Evolutionary conservation across 225 moss, liverwort and hornwort species (phyloP), one percentile per base, ranked within the genome.

Genomic region (Bryum argenteum): DNA sequence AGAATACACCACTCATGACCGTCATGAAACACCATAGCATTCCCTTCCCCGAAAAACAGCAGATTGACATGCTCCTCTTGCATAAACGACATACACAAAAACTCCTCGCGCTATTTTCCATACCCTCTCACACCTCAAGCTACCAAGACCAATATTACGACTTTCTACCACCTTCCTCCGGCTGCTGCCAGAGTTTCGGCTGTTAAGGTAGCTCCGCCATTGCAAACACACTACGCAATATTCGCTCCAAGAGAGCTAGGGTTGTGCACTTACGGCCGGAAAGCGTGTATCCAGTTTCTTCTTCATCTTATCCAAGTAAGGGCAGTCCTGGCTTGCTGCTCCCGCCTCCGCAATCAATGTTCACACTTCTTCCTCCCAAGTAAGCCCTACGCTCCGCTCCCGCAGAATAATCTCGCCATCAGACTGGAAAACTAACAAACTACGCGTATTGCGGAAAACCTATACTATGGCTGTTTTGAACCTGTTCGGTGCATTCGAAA

Each of bases 251-350:
- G 26, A 71, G 8, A 9, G 63, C 58, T 84, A 81, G 81, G 87
- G 81, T 81, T 44, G 76, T 11, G n/a, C 22, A 80, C 97, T 92
- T 82, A 97, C 97, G 82, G 94, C 94, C 37, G 98, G 98, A 84
- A 98, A 98, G 58, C 98, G 94, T 9, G 98, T 98, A 50, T 98
- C 98, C 84, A 98, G 78, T 74, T 94, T 98, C 84, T 98, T 98
- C 91, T 94, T 98, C 98, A 98, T 98, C 53, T 74, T 77, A 10
- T 33, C 33, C 33, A 6, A 33, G 33, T 33, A 33, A 33, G 33
- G 26, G 45, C 33, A 44, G 21, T 40, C 53, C 71, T 39, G 19
- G 1, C 48, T 17, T 17, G 16, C 48, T 48, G 48, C 66, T 37
- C 55, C 57, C 70, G 71, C 38, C 65, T 50, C 9, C 61, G 8